These are phyloP conservation scores for Malus hybrid DNA, from an alignment of 331 rosid genomes.

Conservation along the genomic window DNA sequence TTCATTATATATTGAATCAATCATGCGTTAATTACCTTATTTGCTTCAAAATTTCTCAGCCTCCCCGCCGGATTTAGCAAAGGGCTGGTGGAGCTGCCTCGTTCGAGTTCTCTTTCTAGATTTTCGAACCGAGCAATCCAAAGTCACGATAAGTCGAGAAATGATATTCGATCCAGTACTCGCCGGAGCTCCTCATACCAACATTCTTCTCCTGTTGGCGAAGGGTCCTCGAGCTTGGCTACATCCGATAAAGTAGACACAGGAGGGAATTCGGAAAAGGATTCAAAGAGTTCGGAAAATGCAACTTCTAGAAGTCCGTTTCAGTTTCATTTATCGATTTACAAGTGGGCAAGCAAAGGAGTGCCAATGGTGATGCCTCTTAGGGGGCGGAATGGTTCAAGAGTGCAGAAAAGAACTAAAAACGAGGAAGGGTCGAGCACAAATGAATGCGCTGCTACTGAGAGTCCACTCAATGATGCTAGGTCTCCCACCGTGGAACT, in stretches of 20 bases:
- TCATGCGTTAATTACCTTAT: background rate
- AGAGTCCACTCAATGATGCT: background rate
- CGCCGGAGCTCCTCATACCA: conserved; percentile 31
- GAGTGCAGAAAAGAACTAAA: conserved; percentile 29
- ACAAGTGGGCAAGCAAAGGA: conserved; percentile 92
- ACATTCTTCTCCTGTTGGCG: conserved; percentile 19
- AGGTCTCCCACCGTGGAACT: conserved; percentile 14
- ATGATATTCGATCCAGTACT: conserved; percentile 19
- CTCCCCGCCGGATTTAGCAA: conserved; percentile 50
- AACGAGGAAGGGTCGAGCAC: conserved; percentile 36
- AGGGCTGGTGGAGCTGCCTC: conserved; percentile 36
- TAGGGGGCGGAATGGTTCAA: conserved; percentile 45
- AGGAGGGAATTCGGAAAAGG: conserved; percentile 29
- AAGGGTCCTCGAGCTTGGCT: conserved; percentile 17
- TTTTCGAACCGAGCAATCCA: conserved; percentile 30
- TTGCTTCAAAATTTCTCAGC: conserved; percentile 32
- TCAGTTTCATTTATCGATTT: conserved; percentile 91
- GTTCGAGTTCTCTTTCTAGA: conserved; percentile 39
- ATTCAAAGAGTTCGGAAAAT: conserved; percentile 25
- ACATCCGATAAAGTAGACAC: conserved; percentile 25
- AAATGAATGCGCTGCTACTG: conserved; percentile 18
- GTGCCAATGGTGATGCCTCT: conserved; percentile 53
- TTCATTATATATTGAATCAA: background rate
- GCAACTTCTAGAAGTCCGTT: conserved; percentile 29
- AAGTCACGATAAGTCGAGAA: conserved; percentile 25